These are phyloP conservation scores for Canavalia gladiata DNA, from an alignment of 306 rosid genomes.

Conservation along the genomic window DNA sequence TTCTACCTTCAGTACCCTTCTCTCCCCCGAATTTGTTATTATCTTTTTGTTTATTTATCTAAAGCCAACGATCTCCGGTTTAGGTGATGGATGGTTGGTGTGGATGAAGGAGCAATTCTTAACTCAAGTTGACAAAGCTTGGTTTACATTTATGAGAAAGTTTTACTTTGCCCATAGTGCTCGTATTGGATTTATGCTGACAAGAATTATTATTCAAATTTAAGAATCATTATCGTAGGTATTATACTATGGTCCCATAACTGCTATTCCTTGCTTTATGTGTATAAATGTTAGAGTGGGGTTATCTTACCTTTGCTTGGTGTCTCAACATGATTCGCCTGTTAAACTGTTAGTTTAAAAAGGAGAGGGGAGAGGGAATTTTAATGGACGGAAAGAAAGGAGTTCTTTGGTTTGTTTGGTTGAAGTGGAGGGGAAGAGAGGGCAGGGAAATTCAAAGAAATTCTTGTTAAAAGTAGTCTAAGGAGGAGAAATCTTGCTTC, in stretches of 20 bases:
- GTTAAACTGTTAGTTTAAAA: too few species aligned
- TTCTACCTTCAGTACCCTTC: constrained; percentile 13
- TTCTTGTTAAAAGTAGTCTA: too few species aligned
- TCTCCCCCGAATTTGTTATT: constrained; percentile 30
- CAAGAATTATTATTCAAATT: background rate
- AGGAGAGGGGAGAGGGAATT: too few species aligned
- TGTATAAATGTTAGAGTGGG: background rate
- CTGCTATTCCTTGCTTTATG: background rate
- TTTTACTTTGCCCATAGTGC: constrained; percentile 25
- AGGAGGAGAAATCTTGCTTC: too few species aligned
- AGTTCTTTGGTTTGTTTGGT: too few species aligned
- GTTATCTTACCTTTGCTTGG: background rate
- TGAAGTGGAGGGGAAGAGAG: too few species aligned
- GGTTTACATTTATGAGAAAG: constrained; percentile 37
- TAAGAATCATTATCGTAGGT: background rate
- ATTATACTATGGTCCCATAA: too few species aligned
- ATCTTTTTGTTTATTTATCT: constrained; percentile 52
- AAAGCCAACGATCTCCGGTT: constrained; percentile 46
- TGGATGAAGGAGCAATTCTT: constrained; percentile 49
- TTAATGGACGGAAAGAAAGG: too few species aligned
- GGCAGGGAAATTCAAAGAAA: too few species aligned
- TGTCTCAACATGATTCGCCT: too few species aligned
- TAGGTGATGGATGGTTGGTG: constrained; percentile 49
- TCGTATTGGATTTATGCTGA: constrained; percentile 7
- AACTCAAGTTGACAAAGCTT: constrained; percentile 53